phyloP scores from a whole-genome alignment of 1,284 basidiomycete species.

The Gymnopus androsaceus region DNA sequence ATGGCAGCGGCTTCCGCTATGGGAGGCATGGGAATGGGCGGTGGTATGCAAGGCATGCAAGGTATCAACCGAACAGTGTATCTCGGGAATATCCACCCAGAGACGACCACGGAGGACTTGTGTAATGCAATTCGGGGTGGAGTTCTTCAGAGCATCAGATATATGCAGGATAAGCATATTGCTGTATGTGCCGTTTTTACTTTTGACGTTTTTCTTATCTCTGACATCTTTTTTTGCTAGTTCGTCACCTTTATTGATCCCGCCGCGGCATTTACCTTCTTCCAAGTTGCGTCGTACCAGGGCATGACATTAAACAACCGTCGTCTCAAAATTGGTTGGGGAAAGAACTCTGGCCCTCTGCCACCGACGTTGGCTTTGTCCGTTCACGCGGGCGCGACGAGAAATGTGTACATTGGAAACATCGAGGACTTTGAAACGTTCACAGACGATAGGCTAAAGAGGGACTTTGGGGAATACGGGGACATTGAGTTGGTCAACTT shows the following conservation, averaged over 20 bases:
- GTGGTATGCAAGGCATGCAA: conserved; percentile 41
- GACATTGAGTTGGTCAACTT: conserved; percentile 96
- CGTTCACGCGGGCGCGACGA: conserved; percentile 87
- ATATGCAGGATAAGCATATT: conserved; percentile 93
- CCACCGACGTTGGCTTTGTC: conserved; percentile 81
- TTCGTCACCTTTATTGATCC: conserved; percentile 92
- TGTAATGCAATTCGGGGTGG: conserved; percentile 94
- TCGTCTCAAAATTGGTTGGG: conserved; percentile 93
- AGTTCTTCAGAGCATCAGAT: conserved; percentile 86
- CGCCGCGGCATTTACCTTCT: conserved; percentile 87
- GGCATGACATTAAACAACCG: conserved; percentile 89
- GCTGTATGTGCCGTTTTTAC: conserved; percentile 56
- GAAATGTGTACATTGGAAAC: conserved; percentile 93
- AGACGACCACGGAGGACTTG: conserved; percentile 88
- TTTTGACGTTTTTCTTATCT: conserved; percentile 3
- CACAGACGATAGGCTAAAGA: conserved; percentile 81
- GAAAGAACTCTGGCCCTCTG: conserved; percentile 86
- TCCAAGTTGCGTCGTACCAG: conserved; percentile 84
- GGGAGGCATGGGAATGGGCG: conserved; percentile 26
- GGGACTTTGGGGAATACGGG: conserved; percentile 90
- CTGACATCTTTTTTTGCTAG: conserved; percentile 38
- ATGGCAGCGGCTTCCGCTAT: conserved; percentile 15
- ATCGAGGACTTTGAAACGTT: conserved; percentile 91
- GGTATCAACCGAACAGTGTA: conserved; percentile 88
- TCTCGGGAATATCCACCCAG: conserved; percentile 91